Conservation (phyloP, 2,329 filamentous ascomycete genomes). For the Monascus ruber region DNA sequence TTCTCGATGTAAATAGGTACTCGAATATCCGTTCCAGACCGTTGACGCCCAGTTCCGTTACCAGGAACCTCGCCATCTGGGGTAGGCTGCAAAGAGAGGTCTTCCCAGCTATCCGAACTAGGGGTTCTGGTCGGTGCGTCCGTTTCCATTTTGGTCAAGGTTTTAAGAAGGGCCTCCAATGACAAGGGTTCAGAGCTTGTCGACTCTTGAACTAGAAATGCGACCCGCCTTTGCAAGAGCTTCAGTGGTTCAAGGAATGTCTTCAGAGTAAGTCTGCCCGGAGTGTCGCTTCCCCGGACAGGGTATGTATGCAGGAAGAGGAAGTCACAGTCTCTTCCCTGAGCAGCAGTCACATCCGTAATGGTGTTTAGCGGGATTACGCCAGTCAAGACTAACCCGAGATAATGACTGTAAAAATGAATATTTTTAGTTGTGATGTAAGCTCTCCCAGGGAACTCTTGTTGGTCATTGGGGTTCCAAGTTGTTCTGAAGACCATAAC, state of each 20-base stretch:
- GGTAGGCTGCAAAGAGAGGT: conserved; percentile 52
- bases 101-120: conserved; percentile 84
- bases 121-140: conserved; percentile 51
- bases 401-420: conserved; percentile 93
- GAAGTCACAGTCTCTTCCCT: conserved; percentile 85
- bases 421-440: conserved; percentile 81
- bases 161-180: conserved; percentile 58
- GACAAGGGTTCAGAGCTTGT: conserved; percentile 59
- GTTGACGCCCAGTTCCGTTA: conserved; percentile 25
- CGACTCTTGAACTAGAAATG: conserved; percentile 72
- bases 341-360: conserved; percentile 77
- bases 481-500: conserved; percentile 87
- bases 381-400: conserved; percentile 79
- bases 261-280: conserved; percentile 73
- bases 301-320: conserved; percentile 72
- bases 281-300: conserved; percentile 49
- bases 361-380: conserved; percentile 64
- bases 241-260: conserved; percentile 81
- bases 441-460: conserved; percentile 71
- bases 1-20: conserved; percentile 52
- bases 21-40: conserved; percentile 41
- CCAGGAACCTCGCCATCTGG: conserved; percentile 46
- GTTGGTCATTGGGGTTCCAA: conserved; percentile 67
- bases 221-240: conserved; percentile 71
- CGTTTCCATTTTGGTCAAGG: conserved; percentile 63